Conservation (phyloP, 176 grass and related monocot genomes). For the Eragrostis nindensis region DNA sequence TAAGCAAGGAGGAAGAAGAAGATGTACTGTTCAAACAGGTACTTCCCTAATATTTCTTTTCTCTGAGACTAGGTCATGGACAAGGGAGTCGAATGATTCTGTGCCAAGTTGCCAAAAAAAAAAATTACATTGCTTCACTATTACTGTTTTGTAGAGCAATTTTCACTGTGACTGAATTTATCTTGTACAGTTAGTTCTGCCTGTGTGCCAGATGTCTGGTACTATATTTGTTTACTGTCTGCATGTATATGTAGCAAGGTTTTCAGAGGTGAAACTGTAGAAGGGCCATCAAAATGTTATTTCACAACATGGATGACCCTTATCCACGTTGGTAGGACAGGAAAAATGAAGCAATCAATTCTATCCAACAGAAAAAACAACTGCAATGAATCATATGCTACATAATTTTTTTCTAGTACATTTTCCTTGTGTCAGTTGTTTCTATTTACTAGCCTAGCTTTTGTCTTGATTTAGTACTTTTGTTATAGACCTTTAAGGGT, state of each 20-base stretch:
- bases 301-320: background rate
- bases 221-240: background rate
- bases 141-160: too few species aligned
- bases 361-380: background rate
- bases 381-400: background rate
- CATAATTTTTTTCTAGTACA: background rate
- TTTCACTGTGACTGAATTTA: too few species aligned
- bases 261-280: background rate
- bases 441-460: background rate
- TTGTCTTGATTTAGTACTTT: background rate
- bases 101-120: background rate
- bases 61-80: background rate
- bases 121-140: slow-evolving; percentile 12
- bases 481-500: background rate
- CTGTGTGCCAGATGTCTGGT: background rate
- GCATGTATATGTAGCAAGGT: background rate
- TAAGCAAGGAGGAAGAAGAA: slow-evolving; percentile 84
- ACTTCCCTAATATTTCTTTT: background rate
- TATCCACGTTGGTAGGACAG: background rate
- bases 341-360: background rate
- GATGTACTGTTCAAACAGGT: slow-evolving; percentile 98
- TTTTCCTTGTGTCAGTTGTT: background rate
- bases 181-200: background rate
- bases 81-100: background rate
- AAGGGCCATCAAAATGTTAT: background rate